Evolutionary conservation across 2,329 filamentous ascomycete genomes (phyloP).

Genomic region (Madurella mycetomatis): DNA sequence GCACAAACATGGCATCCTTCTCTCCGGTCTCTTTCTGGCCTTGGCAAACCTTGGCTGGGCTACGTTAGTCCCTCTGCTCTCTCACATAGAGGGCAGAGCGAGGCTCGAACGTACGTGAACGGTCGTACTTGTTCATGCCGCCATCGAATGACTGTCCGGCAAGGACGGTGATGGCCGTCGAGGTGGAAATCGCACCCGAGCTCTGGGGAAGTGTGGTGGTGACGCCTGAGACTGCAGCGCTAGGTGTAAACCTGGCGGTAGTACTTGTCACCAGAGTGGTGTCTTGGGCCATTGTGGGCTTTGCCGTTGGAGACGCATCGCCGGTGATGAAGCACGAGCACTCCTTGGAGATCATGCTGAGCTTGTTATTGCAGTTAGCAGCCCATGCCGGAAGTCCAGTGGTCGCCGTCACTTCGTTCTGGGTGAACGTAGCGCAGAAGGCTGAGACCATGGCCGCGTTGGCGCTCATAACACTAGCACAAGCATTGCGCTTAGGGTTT

Average conservation of each 20-base stretch:
- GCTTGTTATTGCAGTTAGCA: slow-evolving; percentile 12
- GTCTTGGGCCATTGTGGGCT: not conserved
- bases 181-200: slow-evolving; percentile 6
- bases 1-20: slow-evolving; percentile 10
- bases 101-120: slow-evolving; percentile 1
- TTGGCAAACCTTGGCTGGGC: slow-evolving; percentile 3
- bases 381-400: slow-evolving; percentile 7
- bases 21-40: slow-evolving; percentile 10
- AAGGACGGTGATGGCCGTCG: slow-evolving; percentile 1
- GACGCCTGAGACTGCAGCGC: not conserved
- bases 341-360: slow-evolving; percentile 11
- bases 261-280: slow-evolving; percentile 4
- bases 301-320: not conserved
- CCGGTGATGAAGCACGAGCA: slow-evolving; percentile 13
- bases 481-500: slow-evolving; percentile 6
- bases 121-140: slow-evolving; percentile 13
- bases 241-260: not conserved
- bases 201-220: slow-evolving; percentile 12
- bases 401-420: slow-evolving; percentile 4
- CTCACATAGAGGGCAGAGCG: not conserved
- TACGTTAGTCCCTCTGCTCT: not conserved
- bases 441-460: slow-evolving; percentile 8
- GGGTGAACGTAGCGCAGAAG: slow-evolving; percentile 14
- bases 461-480: slow-evolving; percentile 10
- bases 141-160: slow-evolving; percentile 10